Percentiles rank a stretch among this genome's conserved stretches.
Conservation (phyloP, 768 basidiomycete genomes). For the Phylloporus arenicola region DNA sequence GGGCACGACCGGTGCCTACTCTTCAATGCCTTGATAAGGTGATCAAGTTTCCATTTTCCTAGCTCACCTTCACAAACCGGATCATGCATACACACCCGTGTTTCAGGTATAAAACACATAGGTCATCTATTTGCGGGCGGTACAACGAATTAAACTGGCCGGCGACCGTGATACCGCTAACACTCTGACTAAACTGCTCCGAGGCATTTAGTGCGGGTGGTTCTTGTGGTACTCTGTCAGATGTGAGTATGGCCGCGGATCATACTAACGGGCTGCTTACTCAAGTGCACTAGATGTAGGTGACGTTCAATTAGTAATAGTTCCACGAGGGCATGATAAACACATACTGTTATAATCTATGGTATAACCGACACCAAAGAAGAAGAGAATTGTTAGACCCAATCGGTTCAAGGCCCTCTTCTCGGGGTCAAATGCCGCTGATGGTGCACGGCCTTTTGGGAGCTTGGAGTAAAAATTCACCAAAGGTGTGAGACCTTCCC, state of each 20-base stretch:
- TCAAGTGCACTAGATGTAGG: slow-evolving; percentile 65
- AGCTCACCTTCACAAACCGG: slow-evolving; percentile 4
- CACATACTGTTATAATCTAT: slow-evolving; percentile 86
- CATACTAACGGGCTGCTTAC: slow-evolving; percentile 40
- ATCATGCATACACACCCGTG: neutral
- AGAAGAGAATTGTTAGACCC: slow-evolving; percentile 58
- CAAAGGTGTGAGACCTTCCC: slow-evolving; percentile 74
- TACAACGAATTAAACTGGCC: slow-evolving; percentile 19
- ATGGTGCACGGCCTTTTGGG: slow-evolving; percentile 78
- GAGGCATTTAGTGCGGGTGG: slow-evolving; percentile 59
- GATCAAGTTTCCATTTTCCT: neutral
- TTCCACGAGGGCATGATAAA: neutral
- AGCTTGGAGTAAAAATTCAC: slow-evolving; percentile 97
- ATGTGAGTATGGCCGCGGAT: slow-evolving; percentile 14
- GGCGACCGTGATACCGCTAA: slow-evolving; percentile 2
- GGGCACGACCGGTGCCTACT: neutral
- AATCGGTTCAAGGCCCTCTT: slow-evolving; percentile 62
- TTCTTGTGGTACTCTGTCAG: slow-evolving; percentile 83
- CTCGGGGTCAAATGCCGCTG: slow-evolving; percentile 64
- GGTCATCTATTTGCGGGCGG: slow-evolving; percentile 21
- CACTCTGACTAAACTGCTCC: neutral
- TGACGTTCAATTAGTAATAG: slow-evolving; percentile 6
- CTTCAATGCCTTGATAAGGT: neutral
- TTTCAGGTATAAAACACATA: slow-evolving; percentile 13
- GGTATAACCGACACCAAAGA: slow-evolving; percentile 62